Evolutionary conservation across 192 early-diverging fungal genomes (phyloP), one percentile per base, ranked within the genome.

Genomic region (Coemansia sp.): DNA sequence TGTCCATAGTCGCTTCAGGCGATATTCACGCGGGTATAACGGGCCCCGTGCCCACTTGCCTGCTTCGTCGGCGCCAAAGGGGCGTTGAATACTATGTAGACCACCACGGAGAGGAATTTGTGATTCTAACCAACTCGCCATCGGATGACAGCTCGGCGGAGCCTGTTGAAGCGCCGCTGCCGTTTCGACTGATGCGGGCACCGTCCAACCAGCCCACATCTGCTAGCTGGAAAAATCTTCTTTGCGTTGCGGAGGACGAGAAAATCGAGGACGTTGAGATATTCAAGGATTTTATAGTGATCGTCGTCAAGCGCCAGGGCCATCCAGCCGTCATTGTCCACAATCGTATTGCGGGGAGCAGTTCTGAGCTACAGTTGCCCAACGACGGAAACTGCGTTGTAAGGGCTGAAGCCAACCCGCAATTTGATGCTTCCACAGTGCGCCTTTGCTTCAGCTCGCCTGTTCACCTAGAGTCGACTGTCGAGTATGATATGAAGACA

Each of bases 241-340:
- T 88, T 57, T 60, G 60, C 1, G 67, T 86, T 25, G 75, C 76
- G 35, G 60, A 75, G 2, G 79, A 73, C 11, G 85, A 88, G 50
- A 81, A 75, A 20, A 87, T 90, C 30, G 85, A 90, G 47, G 88
- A 88, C 48, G 83, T 90, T 1, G 88, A 90, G 52, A 75, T 90
- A 25, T 88, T 90, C 45, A 70, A 78, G 32, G 48, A 50, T 14
- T 53, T 60, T 36, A 65, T 77, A 17, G 58, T 70, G 56, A 50
- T 77, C 21, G 51, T 34, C 25, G 54, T 66, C 40, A 77, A 70
- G 60, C 49, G 74, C 4, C 63, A 63, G 19, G 67, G 74, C 2
- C 23, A 29, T 2, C 74, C 74, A 10, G 74, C 59, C 12, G 68
- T 70, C 4, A 31, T 70, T 8, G 53, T 70, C n/a, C 65, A 67